Conservation (phyloP, 768 basidiomycete genomes). For the Mycena chlorophos region DNA sequence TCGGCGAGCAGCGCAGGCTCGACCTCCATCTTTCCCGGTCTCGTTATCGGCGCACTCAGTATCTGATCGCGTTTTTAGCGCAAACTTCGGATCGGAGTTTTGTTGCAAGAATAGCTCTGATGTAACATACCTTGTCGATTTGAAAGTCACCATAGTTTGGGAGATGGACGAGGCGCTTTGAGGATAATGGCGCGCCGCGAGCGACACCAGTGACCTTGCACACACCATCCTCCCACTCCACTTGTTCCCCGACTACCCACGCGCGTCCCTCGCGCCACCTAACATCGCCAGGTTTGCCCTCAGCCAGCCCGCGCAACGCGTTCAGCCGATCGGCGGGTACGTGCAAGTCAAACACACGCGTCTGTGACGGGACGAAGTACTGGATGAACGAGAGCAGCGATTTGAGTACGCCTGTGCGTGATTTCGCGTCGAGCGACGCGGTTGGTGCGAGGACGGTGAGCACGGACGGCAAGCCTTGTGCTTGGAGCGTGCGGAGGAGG, state of each 20-base stretch:
- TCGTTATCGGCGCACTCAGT: constrained; percentile 56
- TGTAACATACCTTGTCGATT: constrained; percentile 60
- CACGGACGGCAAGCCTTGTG: constrained; percentile 86
- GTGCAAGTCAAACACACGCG: constrained; percentile 73
- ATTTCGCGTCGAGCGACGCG: constrained; percentile 55
- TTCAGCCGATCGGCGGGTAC: constrained; percentile 64
- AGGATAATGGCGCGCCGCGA: constrained; percentile 75
- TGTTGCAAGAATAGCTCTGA: background rate
- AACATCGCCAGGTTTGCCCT: constrained; percentile 78
- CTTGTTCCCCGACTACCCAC: constrained; percentile 67
- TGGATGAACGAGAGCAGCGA: constrained; percentile 92
- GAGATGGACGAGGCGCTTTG: constrained; percentile 84
- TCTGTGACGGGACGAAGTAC: constrained; percentile 88
- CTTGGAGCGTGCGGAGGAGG: constrained; percentile 82
- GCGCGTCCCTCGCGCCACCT: constrained; percentile 82
- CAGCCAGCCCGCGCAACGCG: constrained; percentile 75
- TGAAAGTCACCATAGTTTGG: constrained; percentile 89
- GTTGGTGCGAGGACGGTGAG: constrained; percentile 71
- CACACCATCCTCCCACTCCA: constrained; percentile 60
- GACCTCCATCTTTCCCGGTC: constrained; percentile 58
- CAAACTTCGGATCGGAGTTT: too few species aligned
- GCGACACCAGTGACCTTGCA: constrained; percentile 82
- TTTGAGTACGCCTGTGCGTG: constrained; percentile 69
- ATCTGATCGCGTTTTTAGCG: constrained; percentile 49
- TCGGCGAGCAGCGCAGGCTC: constrained; percentile 68